phyloP scores from a whole-genome alignment of 2,329 filamentous ascomycete species.

The Aspergillus persii region DNA sequence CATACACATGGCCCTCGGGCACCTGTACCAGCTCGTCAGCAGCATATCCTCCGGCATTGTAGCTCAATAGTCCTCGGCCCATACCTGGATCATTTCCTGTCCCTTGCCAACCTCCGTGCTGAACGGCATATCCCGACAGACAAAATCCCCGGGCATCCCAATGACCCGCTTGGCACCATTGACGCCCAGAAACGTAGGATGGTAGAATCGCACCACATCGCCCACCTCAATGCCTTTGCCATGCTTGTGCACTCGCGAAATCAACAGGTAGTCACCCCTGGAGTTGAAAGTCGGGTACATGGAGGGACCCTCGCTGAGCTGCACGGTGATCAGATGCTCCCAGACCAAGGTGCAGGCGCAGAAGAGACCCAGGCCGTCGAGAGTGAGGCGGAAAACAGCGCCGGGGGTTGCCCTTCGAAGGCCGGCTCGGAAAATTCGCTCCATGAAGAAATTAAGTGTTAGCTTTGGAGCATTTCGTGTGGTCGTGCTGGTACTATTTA shows the following conservation, averaged over 20 bases:
- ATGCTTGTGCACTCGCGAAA: slow-evolving; percentile 65
- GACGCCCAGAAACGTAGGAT: slow-evolving; percentile 64
- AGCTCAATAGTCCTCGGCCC: slow-evolving; percentile 7
- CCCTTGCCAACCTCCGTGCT: slow-evolving; percentile 31
- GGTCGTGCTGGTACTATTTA: not conserved
- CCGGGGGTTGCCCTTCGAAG: slow-evolving; percentile 23
- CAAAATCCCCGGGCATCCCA: slow-evolving; percentile 64
- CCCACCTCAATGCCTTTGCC: slow-evolving; percentile 72
- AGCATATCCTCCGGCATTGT: not conserved
- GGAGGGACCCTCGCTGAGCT: slow-evolving; percentile 67
- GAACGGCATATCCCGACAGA: slow-evolving; percentile 43
- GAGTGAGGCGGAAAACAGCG: slow-evolving; percentile 25
- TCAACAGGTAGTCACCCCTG: slow-evolving; percentile 65
- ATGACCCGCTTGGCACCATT: slow-evolving; percentile 75
- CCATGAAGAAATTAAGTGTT: slow-evolving; percentile 22
- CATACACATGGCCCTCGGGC: slow-evolving; percentile 87
- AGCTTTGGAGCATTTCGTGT: not conserved
- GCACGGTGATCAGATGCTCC: slow-evolving; percentile 62
- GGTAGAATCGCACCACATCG: slow-evolving; percentile 76
- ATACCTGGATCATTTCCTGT: slow-evolving; percentile 52
- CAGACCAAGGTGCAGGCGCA: slow-evolving; percentile 37
- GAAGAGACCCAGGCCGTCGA: slow-evolving; percentile 35
- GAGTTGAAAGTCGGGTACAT: slow-evolving; percentile 84
- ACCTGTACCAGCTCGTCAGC: slow-evolving; percentile 54
- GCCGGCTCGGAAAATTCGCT: slow-evolving; percentile 28